A percentile compares a stretch with the other conserved stretches of the same genome.
phyloP scores from a whole-genome alignment of 2,329 filamentous ascomycete genomes.

The Onygenales sp. region DNA sequence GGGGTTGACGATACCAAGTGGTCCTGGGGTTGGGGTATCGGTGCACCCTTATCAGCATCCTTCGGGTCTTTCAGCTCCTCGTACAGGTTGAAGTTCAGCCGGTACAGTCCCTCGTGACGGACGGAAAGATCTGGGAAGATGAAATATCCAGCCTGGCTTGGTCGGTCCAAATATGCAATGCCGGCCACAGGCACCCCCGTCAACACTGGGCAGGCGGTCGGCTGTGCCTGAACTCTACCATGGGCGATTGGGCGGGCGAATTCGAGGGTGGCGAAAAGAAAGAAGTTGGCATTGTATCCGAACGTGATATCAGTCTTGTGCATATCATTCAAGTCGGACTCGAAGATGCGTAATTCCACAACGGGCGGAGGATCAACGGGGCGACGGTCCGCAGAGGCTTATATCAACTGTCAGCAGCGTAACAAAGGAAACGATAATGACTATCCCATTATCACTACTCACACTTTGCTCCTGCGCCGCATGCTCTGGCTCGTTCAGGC shows the following conservation, averaged over 20 bases:
- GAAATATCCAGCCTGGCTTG: slow-evolving; percentile 74
- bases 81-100: slow-evolving; percentile 84
- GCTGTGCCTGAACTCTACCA: slow-evolving; percentile 58
- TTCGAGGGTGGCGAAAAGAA: slow-evolving; percentile 87
- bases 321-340: slow-evolving; percentile 50
- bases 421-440: slow-evolving; percentile 6
- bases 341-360: slow-evolving; percentile 78
- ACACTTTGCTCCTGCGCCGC: slow-evolving; percentile 94
- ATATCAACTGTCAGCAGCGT: slow-evolving; percentile 9
- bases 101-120: slow-evolving; percentile 86
- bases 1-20: slow-evolving; percentile 17
- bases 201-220: slow-evolving; percentile 69
- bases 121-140: slow-evolving; percentile 96
- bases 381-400: slow-evolving; percentile 76
- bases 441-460: slow-evolving; percentile 26
- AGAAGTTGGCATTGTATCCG: slow-evolving; percentile 92
- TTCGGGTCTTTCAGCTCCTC: slow-evolving; percentile 82
- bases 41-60: slow-evolving; percentile 57
- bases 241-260: slow-evolving; percentile 75
- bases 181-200: slow-evolving; percentile 92
- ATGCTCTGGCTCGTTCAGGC: slow-evolving; percentile 86
- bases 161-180: slow-evolving; percentile 90
- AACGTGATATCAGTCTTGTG: slow-evolving; percentile 68
- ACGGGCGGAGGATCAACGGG: slow-evolving; percentile 93
- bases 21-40: slow-evolving; percentile 27